Evolutionary conservation across 768 basidiomycete genomes (phyloP).

Genomic region (Suillus occidentalis): DNA sequence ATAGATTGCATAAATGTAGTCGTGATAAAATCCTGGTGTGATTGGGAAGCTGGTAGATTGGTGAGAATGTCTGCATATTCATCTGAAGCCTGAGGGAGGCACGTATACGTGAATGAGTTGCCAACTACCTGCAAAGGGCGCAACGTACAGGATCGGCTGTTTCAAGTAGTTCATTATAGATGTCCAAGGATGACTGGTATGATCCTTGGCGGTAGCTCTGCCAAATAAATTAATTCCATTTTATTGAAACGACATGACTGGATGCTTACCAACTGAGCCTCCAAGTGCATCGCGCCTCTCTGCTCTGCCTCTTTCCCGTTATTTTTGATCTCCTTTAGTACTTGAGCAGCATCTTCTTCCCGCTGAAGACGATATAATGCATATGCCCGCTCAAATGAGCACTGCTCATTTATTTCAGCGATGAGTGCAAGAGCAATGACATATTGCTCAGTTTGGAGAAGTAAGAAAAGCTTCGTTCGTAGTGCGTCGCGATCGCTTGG

Average conservation of each 20-base stretch:
- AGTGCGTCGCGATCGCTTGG: constrained; percentile 70
- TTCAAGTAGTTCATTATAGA: constrained; percentile 82
- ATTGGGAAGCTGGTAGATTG: constrained; percentile 80
- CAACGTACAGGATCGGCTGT: constrained; percentile 70
- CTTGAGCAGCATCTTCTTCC: constrained; percentile 62
- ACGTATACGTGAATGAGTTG: constrained; percentile 4
- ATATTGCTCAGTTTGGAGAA: constrained; percentile 87
- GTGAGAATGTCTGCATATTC: constrained; percentile 86
- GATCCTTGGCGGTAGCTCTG: constrained; percentile 79
- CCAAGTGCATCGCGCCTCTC: constrained; percentile 72
- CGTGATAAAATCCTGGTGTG: constrained; percentile 82
- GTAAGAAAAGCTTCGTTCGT: constrained; percentile 83
- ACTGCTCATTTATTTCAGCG: constrained; percentile 22
- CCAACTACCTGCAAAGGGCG: background rate
- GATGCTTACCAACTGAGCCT: constrained; percentile 78
- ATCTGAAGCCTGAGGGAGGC: constrained; percentile 63
- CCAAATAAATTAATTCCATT: constrained; percentile 17
- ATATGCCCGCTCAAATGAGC: constrained; percentile 74
- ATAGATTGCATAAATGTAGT: constrained; percentile 65
- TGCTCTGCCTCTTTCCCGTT: constrained; percentile 39
- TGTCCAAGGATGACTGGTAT: constrained; percentile 69
- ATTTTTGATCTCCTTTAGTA: constrained; percentile 51
- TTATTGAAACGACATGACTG: constrained; percentile 20
- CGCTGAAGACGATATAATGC: constrained; percentile 81
- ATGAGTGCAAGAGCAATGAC: constrained; percentile 64